Percentiles rank a stretch among this genome's conserved stretches.
phyloP scores from a whole-genome alignment of 163 green algal genomes.

The Scenedesmus sp. region DNA sequence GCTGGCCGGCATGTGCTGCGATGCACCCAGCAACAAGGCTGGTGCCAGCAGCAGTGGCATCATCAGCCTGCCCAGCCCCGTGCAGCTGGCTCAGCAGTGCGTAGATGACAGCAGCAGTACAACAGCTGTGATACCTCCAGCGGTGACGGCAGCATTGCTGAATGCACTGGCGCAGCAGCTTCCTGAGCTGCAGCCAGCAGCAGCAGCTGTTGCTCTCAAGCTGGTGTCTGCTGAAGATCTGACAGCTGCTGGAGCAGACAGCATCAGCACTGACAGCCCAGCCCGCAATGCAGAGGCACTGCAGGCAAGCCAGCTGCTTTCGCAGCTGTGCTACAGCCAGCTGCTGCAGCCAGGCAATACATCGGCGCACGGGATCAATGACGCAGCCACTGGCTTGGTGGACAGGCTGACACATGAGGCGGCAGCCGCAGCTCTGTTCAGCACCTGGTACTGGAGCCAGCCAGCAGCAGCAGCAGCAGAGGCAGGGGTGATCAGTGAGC shows the following conservation, averaged over 20 bases:
- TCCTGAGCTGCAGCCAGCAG: conserved; percentile 20
- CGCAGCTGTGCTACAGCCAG: conserved; percentile 22
- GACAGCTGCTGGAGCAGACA: not conserved
- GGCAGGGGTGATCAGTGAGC: not conserved
- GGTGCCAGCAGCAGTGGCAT: not conserved
- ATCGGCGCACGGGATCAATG: no score
- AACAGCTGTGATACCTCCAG: not conserved
- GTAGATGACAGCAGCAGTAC: not conserved
- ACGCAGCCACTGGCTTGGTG: not conserved
- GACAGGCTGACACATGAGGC: conserved; percentile 8
- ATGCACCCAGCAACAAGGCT: not conserved
- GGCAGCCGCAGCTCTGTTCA: conserved; percentile 45
- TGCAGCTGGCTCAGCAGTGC: conserved; percentile 4
- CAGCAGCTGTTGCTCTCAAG: not conserved
- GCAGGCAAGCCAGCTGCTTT: not conserved
- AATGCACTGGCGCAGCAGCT: not conserved
- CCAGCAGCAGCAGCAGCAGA: conserved; percentile 10
- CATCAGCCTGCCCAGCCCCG: not conserved
- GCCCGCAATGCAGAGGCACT: not conserved
- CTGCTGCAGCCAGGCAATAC: not conserved
- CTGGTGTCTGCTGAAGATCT: not conserved
- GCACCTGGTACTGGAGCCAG: conserved; percentile 9
- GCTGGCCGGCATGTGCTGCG: not conserved
- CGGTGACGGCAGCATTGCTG: not conserved
- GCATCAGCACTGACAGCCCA: not conserved